Percentiles rank a stretch among this genome's conserved stretches.
These are phyloP conservation scores for Termitomyces sp. DNA, from an alignment of 768 basidiomycete genomes.

Conservation along the genomic window DNA sequence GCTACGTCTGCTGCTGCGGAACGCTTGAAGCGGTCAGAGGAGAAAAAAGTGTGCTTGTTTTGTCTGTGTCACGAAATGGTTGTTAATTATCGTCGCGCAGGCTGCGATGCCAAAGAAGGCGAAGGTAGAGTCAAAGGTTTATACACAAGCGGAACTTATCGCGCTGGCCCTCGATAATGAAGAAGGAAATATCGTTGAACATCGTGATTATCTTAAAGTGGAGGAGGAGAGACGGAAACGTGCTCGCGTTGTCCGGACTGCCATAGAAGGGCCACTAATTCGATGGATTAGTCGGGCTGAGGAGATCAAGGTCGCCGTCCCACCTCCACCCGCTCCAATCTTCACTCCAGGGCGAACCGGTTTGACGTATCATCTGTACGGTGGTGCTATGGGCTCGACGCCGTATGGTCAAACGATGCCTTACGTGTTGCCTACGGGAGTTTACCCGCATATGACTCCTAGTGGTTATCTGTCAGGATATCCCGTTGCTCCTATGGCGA, in stretches of 20 bases:
- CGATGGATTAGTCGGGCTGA: slow-evolving; percentile 70
- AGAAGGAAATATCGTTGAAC: slow-evolving; percentile 76
- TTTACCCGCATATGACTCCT: slow-evolving; percentile 5
- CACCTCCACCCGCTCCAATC: slow-evolving; percentile 24
- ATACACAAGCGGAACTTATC: slow-evolving; percentile 82
- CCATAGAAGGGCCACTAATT: slow-evolving; percentile 60
- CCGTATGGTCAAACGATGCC: slow-evolving; percentile 15
- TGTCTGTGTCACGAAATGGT: not conserved
- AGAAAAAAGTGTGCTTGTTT: slow-evolving; percentile 45
- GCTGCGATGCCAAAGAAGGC: slow-evolving; percentile 59
- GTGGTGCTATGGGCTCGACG: slow-evolving; percentile 11
- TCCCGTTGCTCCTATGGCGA: not conserved
- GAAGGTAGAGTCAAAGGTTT: slow-evolving; percentile 44
- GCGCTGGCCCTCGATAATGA: slow-evolving; percentile 81
- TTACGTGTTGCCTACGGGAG: slow-evolving; percentile 10
- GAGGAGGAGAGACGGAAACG: slow-evolving; percentile 82
- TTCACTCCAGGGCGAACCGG: slow-evolving; percentile 11
- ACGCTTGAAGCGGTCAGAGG: slow-evolving; percentile 59
- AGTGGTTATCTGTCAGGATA: slow-evolving; percentile 5
- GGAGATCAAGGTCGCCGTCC: slow-evolving; percentile 42
- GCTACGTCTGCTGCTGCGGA: slow-evolving; percentile 65
- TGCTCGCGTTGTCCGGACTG: slow-evolving; percentile 55
- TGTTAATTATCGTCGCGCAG: slow-evolving; percentile 22
- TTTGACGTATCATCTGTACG: slow-evolving; percentile 7
- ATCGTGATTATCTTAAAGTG: slow-evolving; percentile 69